Base-by-base conservation (phyloP, 768 basidiomycete genomes). In the Collybiopsis confluens region DNA sequence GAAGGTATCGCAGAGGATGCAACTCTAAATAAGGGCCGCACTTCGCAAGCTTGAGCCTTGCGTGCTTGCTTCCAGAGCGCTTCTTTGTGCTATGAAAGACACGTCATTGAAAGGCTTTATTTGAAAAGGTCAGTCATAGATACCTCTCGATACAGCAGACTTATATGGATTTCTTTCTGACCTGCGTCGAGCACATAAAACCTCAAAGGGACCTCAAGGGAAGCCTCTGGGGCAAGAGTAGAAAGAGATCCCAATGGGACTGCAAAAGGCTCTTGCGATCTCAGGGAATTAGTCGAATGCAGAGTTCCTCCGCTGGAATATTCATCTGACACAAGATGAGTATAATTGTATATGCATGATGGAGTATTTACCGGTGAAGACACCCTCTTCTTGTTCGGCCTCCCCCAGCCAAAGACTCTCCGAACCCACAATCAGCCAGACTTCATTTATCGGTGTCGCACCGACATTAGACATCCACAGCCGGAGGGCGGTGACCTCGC, bases 381-480 rank as follows among this genome's bases (percentile, higher is more conserved):
- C 56, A 26, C 57, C 56, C 15, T 63, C 59, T 26, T 59, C 55
- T 1, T 70, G n/a, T n/a, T n/a, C n/a, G n/a, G n/a, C 56, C 36
- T 58, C 45, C 27, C 68, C 65, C 1, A 85, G 51, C 81, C 81
- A 85, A n/a, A 89, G 61, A 58, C 80, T 84, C 16, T 81, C 79
- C 20, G 73, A 64, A 26, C 78, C 83, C 44, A 75, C 59, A 2
- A 92, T 71, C 57, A 88, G 65, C 88, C 89, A 89, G n/a, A 92
- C 59, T 55, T 92, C 89, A 10, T 68, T 68, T 23, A 95, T 77
- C 15, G 74, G 66, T 28, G 71, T 73, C 9, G 70, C 71, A 0
- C 94, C 93, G 6, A 72, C 65, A 64, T 96, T 97, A 21, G 72
- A 77, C 41, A 96, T 64, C 72, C 74, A 78, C 21, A 95, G 53